These are phyloP conservation scores for Salix exigua DNA, from an alignment of 345 rosid genomes.

Conservation along the genomic window DNA sequence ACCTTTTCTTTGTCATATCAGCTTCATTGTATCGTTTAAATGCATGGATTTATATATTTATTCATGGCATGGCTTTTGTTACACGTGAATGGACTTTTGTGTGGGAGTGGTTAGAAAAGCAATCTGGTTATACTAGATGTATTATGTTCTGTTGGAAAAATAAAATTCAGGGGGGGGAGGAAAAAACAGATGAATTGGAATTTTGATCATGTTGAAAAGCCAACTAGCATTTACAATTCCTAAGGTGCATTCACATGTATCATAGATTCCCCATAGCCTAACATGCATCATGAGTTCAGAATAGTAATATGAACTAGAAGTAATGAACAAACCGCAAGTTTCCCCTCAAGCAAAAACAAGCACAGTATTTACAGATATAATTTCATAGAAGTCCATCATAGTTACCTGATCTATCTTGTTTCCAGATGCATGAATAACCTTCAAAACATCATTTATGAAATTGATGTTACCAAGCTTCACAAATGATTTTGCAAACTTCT, in stretches of 20 bases:
- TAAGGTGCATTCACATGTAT: neutral
- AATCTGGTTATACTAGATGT: too few relatives aligned
- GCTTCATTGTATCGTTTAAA: too few relatives aligned
- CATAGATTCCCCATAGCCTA: neutral
- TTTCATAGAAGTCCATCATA: conserved; percentile 3
- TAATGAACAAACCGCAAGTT: neutral
- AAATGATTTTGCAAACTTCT: conserved; percentile 61
- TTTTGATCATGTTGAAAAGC: too few relatives aligned
- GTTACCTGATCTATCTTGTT: conserved; percentile 69
- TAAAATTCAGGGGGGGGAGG: too few relatives aligned
- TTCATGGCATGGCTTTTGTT: too few relatives aligned
- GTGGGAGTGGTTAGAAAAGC: too few relatives aligned
- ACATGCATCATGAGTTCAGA: neutral
- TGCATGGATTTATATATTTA: too few relatives aligned
- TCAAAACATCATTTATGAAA: conserved; percentile 71
- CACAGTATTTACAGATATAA: neutral
- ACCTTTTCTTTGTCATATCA: too few relatives aligned
- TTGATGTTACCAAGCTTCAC: conserved; percentile 64
- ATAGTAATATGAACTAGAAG: neutral
- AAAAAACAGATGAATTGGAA: too few relatives aligned
- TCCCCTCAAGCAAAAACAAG: neutral
- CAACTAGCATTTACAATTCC: neutral
- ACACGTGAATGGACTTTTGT: too few relatives aligned
- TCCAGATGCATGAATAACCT: conserved; percentile 73
- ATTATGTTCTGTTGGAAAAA: too few relatives aligned